Conservation (phyloP, 441 rosid genomes). For the Aleurites moluccanus region DNA sequence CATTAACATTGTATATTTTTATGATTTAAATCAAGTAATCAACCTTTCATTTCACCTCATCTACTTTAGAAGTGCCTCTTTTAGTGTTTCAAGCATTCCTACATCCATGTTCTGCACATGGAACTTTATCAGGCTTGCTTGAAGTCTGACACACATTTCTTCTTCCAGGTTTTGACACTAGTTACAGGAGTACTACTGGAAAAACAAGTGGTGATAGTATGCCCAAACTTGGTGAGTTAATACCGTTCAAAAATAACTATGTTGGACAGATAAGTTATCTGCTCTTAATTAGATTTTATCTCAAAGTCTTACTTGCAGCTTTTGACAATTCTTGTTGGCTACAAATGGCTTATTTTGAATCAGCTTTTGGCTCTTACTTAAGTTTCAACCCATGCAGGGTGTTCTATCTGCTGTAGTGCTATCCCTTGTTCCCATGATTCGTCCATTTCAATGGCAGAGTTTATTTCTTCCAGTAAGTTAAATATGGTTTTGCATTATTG, state of each 20-base stretch:
- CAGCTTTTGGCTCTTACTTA: slow-evolving; percentile 20
- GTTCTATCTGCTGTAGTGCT: slow-evolving; percentile 80
- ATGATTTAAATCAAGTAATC: not conserved
- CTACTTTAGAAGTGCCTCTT: not conserved
- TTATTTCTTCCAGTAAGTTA: slow-evolving; percentile 88
- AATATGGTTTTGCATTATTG: not conserved
- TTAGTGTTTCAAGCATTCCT: not conserved
- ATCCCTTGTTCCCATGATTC: slow-evolving; percentile 83
- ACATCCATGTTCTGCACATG: slow-evolving; percentile 3
- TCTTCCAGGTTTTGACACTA: slow-evolving; percentile 71
- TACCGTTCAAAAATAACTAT: slow-evolving; percentile 14
- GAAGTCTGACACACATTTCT: slow-evolving; percentile 26
- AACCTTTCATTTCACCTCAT: no score
- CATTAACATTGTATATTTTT: not conserved
- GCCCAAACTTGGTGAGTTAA: slow-evolving; percentile 85
- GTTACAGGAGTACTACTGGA: slow-evolving; percentile 83
- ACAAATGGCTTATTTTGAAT: not conserved
- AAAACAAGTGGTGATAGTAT: slow-evolving; percentile 73
- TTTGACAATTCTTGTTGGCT: not conserved
- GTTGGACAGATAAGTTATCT: not conserved
- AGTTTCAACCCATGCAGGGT: slow-evolving; percentile 56
- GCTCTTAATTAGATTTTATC: not conserved
- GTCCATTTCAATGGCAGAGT: slow-evolving; percentile 99
- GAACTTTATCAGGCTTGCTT: slow-evolving; percentile 17
- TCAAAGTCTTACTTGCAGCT: slow-evolving; percentile 8